Percentiles rank a stretch among this genome's conserved stretches.
phyloP scores from a whole-genome alignment of 352 stramenopile species.

The Phytophthora hibernalis region DNA sequence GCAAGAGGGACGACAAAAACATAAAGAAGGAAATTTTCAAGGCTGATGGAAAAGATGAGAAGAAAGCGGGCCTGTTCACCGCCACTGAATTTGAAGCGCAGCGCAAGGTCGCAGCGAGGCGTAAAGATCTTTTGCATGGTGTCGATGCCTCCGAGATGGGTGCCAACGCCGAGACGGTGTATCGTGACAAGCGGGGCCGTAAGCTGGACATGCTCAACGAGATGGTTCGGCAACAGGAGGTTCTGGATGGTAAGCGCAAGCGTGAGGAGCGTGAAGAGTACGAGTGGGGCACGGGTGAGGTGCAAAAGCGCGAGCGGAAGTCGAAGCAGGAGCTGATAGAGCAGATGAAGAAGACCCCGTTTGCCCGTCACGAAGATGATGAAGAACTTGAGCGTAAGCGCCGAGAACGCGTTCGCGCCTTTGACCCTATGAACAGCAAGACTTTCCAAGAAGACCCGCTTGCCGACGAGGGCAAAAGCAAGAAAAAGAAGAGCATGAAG shows the following conservation, averaged over 20 bases:
- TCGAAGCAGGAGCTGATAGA: slow-evolving; percentile 66
- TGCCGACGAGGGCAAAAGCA: slow-evolving; percentile 33
- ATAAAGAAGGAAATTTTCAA: slow-evolving; percentile 10
- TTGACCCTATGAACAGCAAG: slow-evolving; percentile 84
- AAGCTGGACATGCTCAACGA: slow-evolving; percentile 91
- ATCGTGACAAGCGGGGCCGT: slow-evolving; percentile 82
- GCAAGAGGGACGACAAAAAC: slow-evolving; percentile 2
- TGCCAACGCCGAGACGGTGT: slow-evolving; percentile 82
- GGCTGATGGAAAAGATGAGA: slow-evolving; percentile 26
- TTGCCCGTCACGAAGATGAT: slow-evolving; percentile 76
- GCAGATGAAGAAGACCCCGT: slow-evolving; percentile 71
- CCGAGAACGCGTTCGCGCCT: slow-evolving; percentile 65
- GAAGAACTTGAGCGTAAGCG: slow-evolving; percentile 70
- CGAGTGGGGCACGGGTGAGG: slow-evolving; percentile 84
- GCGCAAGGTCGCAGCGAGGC: slow-evolving; percentile 53
- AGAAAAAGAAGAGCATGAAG: slow-evolving; percentile 55
- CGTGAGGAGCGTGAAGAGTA: slow-evolving; percentile 84
- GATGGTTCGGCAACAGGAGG: slow-evolving; percentile 82
- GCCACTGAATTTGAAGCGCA: slow-evolving; percentile 71
- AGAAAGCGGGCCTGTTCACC: slow-evolving; percentile 71
- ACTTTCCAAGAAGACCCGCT: slow-evolving; percentile 71
- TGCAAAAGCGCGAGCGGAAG: slow-evolving; percentile 76
- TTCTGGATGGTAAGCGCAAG: slow-evolving; percentile 78
- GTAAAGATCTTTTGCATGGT: slow-evolving; percentile 60
- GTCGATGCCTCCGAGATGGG: slow-evolving; percentile 71